Evolutionary conservation across 257 asterid genomes (phyloP).

Genomic region (Penstemon barbatus): DNA sequence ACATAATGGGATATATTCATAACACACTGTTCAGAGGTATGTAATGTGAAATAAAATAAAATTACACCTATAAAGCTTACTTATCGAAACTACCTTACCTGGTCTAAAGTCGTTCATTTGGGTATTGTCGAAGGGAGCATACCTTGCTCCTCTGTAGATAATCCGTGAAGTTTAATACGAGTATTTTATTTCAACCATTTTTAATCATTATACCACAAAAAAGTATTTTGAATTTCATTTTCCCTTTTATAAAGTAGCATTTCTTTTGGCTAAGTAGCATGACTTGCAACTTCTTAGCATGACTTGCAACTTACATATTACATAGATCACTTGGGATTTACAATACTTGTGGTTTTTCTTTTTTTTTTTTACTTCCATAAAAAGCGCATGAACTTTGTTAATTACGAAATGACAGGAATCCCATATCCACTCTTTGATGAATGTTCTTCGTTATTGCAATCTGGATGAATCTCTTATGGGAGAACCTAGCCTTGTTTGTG

Average conservation of each 20-base stretch:
- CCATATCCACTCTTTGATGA: conserved; percentile 95
- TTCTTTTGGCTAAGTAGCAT: neutral
- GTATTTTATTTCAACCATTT: no score
- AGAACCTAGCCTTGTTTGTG: conserved; percentile 80
- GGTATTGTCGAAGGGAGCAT: no score
- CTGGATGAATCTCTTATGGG: conserved; percentile 91
- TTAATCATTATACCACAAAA: neutral
- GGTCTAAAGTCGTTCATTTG: no score
- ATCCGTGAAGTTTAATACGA: no score
- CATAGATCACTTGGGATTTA: neutral
- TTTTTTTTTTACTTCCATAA: conserved; percentile 9
- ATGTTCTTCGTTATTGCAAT: conserved; percentile 96
- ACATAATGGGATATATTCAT: neutral
- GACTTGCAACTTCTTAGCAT: no score
- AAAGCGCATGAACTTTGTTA: conserved; percentile 18
- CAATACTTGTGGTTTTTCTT: neutral
- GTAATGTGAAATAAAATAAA: no score
- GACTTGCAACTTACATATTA: neutral
- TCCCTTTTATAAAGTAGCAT: neutral
- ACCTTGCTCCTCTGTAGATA: no score
- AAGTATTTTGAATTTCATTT: neutral
- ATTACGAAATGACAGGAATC: conserved; percentile 68
- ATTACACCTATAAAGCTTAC: no score
- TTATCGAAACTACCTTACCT: no score
- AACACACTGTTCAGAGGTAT: no score